Base-by-base conservation (phyloP, 257 asterid genomes). In the Ocimum tenuiflorum region DNA sequence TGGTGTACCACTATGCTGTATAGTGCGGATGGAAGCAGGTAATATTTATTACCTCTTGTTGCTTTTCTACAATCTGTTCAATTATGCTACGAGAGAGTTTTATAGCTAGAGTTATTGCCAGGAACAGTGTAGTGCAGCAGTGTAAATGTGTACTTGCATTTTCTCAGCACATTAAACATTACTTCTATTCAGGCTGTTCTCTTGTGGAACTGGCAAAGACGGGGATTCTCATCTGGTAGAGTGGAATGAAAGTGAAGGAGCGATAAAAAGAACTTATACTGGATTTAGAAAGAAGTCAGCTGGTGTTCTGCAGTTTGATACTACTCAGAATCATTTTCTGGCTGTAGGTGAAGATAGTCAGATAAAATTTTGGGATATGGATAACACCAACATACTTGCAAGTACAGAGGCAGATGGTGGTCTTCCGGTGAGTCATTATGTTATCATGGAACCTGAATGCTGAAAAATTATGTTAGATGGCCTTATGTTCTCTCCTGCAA, bases 161-260 rank as follows among this genome's bases (percentile, higher is more conserved):
- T 27, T 27, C 31, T 27, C 31, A 27, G 31, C 4, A 27, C 4
- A 27, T 27, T 27, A 52, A 70, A 48, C 52, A 35, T 53, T 42
- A 22, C 36, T 57, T 71, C 39, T 61, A 72, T 79, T 60, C 79
- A 94, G 99, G 78, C 74, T 94, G 85, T 94, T 94, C 86, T 94
- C 99, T 49, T 90, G 99, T 79, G 99, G 99, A 76, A 90, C 96
- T 23, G 82, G 99, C 73, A 94, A 94, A 78, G 99, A 88, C 33
- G 99, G 99, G 10, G 99, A 94, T 42, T 86, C 99, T 17, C 87
- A 76, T 75, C 89, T 94, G 57, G 99, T 88, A 63, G 99, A 94
- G 70, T 94, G 99, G 96, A 94, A 94, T 79, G 99, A 94, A 78
- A 94, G 97, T 85, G 97, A 89, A 82, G 99, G 99, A 14, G 96